These are phyloP conservation scores for Eimeria maxima DNA, from an alignment of 169 alveolate genomes.

Conservation along the genomic window DNA sequence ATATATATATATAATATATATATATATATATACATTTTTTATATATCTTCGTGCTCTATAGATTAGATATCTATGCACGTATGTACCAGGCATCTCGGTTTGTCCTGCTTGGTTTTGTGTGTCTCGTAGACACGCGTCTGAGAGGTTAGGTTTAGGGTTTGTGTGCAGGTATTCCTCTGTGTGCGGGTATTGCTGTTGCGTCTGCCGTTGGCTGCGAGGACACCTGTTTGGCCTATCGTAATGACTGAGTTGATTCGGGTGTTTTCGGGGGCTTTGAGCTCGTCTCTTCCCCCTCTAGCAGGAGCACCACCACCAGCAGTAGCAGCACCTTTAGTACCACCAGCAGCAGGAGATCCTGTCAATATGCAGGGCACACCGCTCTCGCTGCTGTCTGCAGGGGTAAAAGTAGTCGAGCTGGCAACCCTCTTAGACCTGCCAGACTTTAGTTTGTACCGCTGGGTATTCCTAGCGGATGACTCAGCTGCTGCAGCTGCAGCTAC, in stretches of 20 bases:
- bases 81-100: too few relatives aligned
- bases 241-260: conserved; percentile 86
- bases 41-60: too few relatives aligned
- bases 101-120: background rate
- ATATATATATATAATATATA: background rate
- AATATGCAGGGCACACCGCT: background rate
- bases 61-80: too few relatives aligned
- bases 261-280: conserved; percentile 76
- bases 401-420: conserved; percentile 87
- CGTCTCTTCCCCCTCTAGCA: background rate
- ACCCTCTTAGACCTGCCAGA: conserved; percentile 86
- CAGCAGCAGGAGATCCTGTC: conserved; percentile 16
- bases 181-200: background rate
- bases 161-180: too few relatives aligned
- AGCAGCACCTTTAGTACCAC: background rate
- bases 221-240: conserved; percentile 88
- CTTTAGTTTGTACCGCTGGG: conserved; percentile 88
- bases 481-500: background rate
- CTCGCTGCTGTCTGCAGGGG: conserved; percentile 82
- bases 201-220: conserved; percentile 82
- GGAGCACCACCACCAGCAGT: too few relatives aligned
- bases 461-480: conserved; percentile 50
- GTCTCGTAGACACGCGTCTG: too few relatives aligned
- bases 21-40: conserved; percentile 22
- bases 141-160: too few relatives aligned